Percentiles rank a stretch among this genome's conserved stretches.
Conservation (phyloP, 345 rosid species). For the Erysimum cheiranthoides region DNA sequence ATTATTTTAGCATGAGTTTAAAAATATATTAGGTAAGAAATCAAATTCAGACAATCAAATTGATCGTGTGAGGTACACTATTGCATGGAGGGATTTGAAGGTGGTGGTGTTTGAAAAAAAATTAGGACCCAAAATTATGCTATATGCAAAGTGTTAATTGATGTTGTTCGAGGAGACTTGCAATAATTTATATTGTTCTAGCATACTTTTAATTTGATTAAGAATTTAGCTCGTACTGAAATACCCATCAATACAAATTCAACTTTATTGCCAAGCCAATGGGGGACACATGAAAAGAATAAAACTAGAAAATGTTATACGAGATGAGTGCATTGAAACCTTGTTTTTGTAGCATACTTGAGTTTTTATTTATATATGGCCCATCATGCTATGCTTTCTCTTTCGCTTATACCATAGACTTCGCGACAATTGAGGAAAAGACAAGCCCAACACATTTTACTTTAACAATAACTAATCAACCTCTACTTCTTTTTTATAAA, state of each 20-base stretch:
- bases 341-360: constrained; percentile 43
- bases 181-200: constrained; percentile 19
- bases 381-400: constrained; percentile 39
- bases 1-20: neutral
- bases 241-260: constrained; percentile 24
- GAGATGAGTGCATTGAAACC: constrained; percentile 44
- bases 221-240: constrained; percentile 17
- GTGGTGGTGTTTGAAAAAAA: neutral
- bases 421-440: constrained; percentile 41
- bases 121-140: neutral
- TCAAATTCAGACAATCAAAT: neutral
- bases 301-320: constrained; percentile 33
- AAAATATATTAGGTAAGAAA: too few species aligned
- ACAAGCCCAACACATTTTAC: constrained; percentile 30
- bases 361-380: constrained; percentile 26
- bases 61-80: neutral
- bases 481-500: neutral
- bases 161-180: constrained; percentile 13
- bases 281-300: constrained; percentile 43
- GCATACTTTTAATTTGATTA: constrained; percentile 20
- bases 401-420: constrained; percentile 28
- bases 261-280: constrained; percentile 39
- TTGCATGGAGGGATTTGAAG: neutral
- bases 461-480: constrained; percentile 21
- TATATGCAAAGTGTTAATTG: neutral